Evolutionary conservation across 495 filamentous ascomycete genomes (phyloP).

Genomic region (Xylaria flabelliformis): DNA sequence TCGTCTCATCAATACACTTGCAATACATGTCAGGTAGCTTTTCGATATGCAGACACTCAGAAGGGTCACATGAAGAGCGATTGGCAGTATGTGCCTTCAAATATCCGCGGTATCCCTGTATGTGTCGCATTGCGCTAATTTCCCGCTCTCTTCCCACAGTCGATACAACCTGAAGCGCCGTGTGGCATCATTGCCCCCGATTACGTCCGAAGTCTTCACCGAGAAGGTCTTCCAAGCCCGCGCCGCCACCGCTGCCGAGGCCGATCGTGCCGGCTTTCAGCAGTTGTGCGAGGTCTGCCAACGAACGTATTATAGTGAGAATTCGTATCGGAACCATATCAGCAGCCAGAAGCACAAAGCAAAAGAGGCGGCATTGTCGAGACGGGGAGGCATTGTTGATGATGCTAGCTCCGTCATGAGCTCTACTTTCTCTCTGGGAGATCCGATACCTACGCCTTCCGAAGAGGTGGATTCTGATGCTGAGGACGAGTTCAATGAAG

Average conservation of each 20-base stretch:
- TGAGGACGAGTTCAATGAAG: constrained; percentile 77
- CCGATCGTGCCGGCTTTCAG: constrained; percentile 88
- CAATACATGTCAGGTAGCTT: constrained; percentile 97
- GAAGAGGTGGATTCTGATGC: constrained; percentile 65
- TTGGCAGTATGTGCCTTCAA: constrained; percentile 81
- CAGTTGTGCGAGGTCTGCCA: constrained; percentile 81
- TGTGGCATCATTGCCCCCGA: constrained; percentile 87
- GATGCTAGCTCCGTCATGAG: constrained; percentile 87
- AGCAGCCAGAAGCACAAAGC: constrained; percentile 89
- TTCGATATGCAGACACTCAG: constrained; percentile 91
- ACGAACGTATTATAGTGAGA: constrained; percentile 94
- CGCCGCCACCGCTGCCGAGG: constrained; percentile 79
- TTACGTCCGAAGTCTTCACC: constrained; percentile 90
- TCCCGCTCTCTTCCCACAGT: constrained; percentile 52
- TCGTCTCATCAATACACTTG: constrained; percentile 88
- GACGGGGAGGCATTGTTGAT: constrained; percentile 56
- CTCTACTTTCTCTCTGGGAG: constrained; percentile 89
- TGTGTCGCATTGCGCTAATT: constrained; percentile 25
- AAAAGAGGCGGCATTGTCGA: constrained; percentile 55
- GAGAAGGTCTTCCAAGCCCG: constrained; percentile 97
- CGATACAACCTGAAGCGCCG: constrained; percentile 97
- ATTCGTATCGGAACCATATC: constrained; percentile 92
- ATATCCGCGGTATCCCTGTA: constrained; percentile 15
- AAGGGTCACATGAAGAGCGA: constrained; percentile 94
- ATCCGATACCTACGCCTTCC: constrained; percentile 65